These are phyloP conservation scores for Penicillium mononematosum DNA, from an alignment of 495 filamentous ascomycete species.

Conservation along the genomic window DNA sequence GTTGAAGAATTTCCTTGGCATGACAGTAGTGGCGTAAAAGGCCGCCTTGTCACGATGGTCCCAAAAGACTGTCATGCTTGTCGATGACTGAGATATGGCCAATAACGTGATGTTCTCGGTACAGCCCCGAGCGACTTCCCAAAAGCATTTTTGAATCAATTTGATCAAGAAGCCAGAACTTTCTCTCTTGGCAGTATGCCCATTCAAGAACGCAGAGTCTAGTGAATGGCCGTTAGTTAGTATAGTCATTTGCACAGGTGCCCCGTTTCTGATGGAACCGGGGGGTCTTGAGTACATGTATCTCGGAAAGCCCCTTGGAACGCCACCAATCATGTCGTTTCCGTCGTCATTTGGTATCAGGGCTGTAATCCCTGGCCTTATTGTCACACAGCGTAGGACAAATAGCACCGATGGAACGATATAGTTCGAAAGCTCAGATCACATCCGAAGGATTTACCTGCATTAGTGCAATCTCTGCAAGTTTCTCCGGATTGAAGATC, in stretches of 20 bases:
- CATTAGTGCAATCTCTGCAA: conserved; percentile 2
- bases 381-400: conserved; percentile 5
- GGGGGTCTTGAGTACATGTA: neutral
- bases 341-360: neutral
- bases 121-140: neutral
- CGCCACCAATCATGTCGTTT: conserved; percentile 5
- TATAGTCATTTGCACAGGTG: neutral
- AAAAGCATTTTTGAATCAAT: neutral
- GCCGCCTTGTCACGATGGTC: neutral
- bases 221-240: neutral
- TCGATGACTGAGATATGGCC: neutral
- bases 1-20: neutral
- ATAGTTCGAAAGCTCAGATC: neutral
- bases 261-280: neutral
- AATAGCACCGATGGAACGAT: neutral
- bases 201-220: neutral
- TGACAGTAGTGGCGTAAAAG: neutral
- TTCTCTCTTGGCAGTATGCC: neutral
- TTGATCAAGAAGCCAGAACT: neutral
- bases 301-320: neutral
- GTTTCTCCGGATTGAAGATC: neutral
- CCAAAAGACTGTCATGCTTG: neutral
- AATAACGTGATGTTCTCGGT: neutral
- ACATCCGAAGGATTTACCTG: conserved; percentile 1
- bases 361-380: neutral